Conservation (phyloP, 768 basidiomycete species). For the Kwoniella dejecticola region DNA sequence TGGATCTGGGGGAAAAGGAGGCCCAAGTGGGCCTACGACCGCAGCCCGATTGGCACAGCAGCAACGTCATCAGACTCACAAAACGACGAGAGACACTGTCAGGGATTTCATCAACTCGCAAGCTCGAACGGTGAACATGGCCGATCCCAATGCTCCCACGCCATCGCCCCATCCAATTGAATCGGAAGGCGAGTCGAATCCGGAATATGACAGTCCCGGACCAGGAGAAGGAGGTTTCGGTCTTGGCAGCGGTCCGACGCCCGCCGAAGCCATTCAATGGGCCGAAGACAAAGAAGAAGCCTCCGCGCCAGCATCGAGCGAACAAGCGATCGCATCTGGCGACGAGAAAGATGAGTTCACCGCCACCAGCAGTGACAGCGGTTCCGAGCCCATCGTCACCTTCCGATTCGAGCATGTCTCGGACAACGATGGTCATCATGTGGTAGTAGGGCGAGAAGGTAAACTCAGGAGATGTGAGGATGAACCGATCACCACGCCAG, state of each 20-base stretch:
- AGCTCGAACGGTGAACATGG: constrained; percentile 42
- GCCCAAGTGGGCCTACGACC: constrained; percentile 19
- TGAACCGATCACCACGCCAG: constrained; percentile 81
- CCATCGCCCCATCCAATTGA: constrained; percentile 29
- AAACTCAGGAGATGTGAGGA: constrained; percentile 70
- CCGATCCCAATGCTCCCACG: constrained; percentile 52
- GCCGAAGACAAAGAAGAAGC: constrained; percentile 1
- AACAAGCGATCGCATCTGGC: constrained; percentile 11
- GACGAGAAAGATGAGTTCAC: constrained; percentile 10
- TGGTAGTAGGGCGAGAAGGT: constrained; percentile 71
- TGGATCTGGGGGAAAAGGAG: background rate
- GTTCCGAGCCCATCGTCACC: constrained; percentile 60
- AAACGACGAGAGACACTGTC: constrained; percentile 27
- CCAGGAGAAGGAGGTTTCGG: constrained; percentile 1
- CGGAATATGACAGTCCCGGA: background rate
- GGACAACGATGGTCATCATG: constrained; percentile 69
- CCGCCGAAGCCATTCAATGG: constrained; percentile 1
- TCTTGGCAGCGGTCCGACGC: constrained; percentile 1
- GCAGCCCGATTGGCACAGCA: constrained; percentile 24
- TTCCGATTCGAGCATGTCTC: constrained; percentile 68
- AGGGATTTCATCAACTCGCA: constrained; percentile 42
- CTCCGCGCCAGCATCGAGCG: constrained; percentile 26
- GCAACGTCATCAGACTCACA: constrained; percentile 9
- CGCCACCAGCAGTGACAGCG: constrained; percentile 3
- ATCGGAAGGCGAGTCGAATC: constrained; percentile 4